Base-by-base conservation (phyloP, 2,329 filamentous ascomycete genomes). In the Pyrenophora graminea region DNA sequence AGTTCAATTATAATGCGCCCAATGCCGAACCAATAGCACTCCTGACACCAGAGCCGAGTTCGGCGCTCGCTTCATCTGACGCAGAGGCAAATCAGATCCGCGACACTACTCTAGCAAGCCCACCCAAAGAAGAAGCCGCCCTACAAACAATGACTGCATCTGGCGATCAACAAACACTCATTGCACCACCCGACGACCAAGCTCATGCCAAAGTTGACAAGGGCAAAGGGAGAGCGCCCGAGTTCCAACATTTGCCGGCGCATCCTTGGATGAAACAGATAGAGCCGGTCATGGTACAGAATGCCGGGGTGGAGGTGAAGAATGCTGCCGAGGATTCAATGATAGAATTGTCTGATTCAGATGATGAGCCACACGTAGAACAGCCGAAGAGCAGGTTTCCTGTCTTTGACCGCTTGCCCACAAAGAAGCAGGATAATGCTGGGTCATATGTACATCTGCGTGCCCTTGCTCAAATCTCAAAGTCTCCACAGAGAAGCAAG, bases 381-480 rank as follows among this genome's bases (percentile, higher is more conserved):
- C 71, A 75, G 48, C 64, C 54, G 3, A 68, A 63, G 54, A 72
- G 53, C 59, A 60, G 70, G 38, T 72, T 75, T 32, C 62, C 70
- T 6, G 81, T 90, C 2, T 92, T 95, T 59, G 85, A 91, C 64
- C 86, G 83, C 13, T 71, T 88, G 2, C 88, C 87, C 0, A 76
- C 78, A 42, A 85, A 82, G 65, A 85, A 84, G 66, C 74, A 80
- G n/a, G 79, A 85, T 45, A 86, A 89, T 62, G 77, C 82, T 1
- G 78, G 79, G 21, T 85, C 88, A 0, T 76, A 93, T 53, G 80
- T 86, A 21, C 82, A 82, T 13, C 77, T 94, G n/a, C 87, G 87
- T 51, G 83, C 85, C 49, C 82, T 96, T 12, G 90, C 91, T 2
- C 85, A 91, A 55, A 73, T 94, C 18, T 82, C 80, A 45, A 87